Evolutionary conservation across 768 basidiomycete species (phyloP), one percentile per base, ranked within the genome.

Genomic region (Xerocomellus amylosporus): DNA sequence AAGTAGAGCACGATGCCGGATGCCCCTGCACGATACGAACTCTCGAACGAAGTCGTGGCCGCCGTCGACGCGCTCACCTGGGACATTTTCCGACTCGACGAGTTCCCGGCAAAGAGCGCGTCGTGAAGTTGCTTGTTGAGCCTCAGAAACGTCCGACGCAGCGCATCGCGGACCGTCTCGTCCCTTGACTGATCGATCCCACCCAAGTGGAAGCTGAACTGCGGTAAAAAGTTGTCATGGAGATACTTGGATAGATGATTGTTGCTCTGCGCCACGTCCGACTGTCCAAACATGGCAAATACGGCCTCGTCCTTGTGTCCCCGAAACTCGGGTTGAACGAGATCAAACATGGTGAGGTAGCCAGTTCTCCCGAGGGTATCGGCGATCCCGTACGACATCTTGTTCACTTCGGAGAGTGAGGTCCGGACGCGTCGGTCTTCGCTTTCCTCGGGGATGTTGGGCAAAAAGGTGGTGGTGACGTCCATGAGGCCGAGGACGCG

Each of bases 401-500:
- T 84, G 72, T 89, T 90, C 53, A 98, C 86, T 33, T 89, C 88
- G 2, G 91, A 91, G 30, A 84, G 77, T 5, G 95, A 97, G 1
- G 93, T 96, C 43, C 97, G 87, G 4, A 99, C 87, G 0, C 97
- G 89, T 15, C 94, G 84, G 50, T 93, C 89, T 50, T 93, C 90
- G 59, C 77, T 87, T 67, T 94, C 93, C 59, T 90, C 88, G 0
- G 90, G 88, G 44, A 90, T 87, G 57, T 83, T 86, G 37, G 77
- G 73, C 22, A 79, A 70, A 46, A 78, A 80, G 8, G 83, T 82
- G 13, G 83, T 85, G 17, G 85, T 80, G 58, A 99, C 92, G 68
- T 98, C 97, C 90, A 98, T 99, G 36, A 99, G 81, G n/a, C 97
- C 97, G 12, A 99, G 81, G 12, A 95, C 85, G 26, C 87, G 87